These are phyloP conservation scores for Alternaria gaisen DNA, from an alignment of 2,329 filamentous ascomycete genomes.

Conservation along the genomic window DNA sequence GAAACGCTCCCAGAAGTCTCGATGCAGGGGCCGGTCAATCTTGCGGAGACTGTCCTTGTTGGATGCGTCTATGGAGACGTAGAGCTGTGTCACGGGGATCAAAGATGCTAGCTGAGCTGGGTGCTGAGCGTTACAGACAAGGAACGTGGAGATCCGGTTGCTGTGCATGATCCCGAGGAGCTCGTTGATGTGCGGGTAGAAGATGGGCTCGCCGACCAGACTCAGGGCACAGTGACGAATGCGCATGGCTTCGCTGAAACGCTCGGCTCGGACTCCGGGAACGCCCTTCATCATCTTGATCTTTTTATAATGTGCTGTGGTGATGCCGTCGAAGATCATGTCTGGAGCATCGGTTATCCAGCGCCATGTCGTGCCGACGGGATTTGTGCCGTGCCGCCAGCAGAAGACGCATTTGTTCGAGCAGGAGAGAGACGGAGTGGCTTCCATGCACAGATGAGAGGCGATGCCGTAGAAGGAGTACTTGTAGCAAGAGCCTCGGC, in stretches of 20 bases:
- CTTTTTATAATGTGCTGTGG: constrained; percentile 92
- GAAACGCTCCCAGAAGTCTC: constrained; percentile 98
- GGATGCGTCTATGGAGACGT: constrained; percentile 94
- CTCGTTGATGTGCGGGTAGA: constrained; percentile 97
- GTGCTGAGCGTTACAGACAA: constrained; percentile 97
- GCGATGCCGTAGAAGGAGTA: constrained; percentile 97
- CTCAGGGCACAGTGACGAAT: constrained; percentile 93
- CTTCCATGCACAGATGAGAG: constrained; percentile 98
- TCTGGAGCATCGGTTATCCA: constrained; percentile 95
- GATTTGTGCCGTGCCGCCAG: constrained; percentile 97
- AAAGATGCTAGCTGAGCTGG: constrained; percentile 86
- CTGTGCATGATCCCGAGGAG: constrained; percentile 83
- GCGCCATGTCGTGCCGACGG: constrained; percentile 94
- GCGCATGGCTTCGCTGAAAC: constrained; percentile 90
- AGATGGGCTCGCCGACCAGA: constrained; percentile 96
- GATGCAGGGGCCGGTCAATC: constrained; percentile 90
- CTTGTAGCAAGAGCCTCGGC: constrained; percentile 96
- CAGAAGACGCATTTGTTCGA: constrained; percentile 99
- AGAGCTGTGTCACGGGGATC: constrained; percentile 89
- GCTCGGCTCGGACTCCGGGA: constrained; percentile 88
- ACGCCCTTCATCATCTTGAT: constrained; percentile 97
- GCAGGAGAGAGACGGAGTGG: constrained; percentile 92
- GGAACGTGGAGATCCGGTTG: constrained; percentile 89
- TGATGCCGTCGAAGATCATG: constrained; percentile 88
- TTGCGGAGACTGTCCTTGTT: constrained; percentile 86